These are phyloP conservation scores for Isochrysis galbana DNA, from an alignment of 78 protist species.

Conservation along the genomic window DNA sequence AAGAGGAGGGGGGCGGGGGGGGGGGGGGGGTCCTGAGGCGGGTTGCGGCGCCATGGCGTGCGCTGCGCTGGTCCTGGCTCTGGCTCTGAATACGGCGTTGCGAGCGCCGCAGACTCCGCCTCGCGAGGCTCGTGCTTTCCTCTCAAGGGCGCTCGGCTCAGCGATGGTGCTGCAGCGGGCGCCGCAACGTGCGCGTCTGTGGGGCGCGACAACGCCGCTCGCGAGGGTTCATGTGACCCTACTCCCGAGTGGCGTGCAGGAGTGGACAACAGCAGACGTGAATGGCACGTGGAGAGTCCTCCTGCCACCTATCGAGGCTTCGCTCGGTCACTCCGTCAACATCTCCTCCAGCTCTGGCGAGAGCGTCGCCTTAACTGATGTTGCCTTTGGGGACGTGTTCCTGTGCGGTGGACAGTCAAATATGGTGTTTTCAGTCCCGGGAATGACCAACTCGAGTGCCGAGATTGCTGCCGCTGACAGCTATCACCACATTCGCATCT, in stretches of 20 bases:
- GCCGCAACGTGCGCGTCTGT: neutral
- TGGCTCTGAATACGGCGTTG: too few relatives aligned
- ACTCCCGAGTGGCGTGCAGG: neutral
- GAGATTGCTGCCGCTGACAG: neutral
- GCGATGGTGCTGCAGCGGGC: constrained; percentile 3
- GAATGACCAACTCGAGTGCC: neutral
- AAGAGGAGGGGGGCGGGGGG: too few relatives aligned
- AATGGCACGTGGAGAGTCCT: neutral
- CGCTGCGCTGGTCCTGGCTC: too few relatives aligned
- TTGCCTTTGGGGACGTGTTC: neutral
- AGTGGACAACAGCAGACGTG: neutral
- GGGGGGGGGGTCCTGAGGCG: too few relatives aligned
- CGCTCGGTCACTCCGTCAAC: neutral
- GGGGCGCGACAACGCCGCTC: neutral
- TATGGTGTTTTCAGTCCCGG: neutral
- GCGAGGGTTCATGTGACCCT: neutral
- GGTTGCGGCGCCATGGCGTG: too few relatives aligned
- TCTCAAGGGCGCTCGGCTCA: neutral
- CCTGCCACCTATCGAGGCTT: neutral
- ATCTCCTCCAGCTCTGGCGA: neutral
- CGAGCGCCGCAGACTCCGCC: too few relatives aligned
- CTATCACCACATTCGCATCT: neutral
- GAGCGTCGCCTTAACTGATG: neutral
- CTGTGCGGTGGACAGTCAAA: neutral
- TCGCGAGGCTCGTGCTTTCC: too few relatives aligned